Percentiles rank a stretch among this genome's conserved stretches.
These are phyloP conservation scores for Hymenoscyphus repandus DNA, from an alignment of 2,329 filamentous ascomycete species.

Conservation along the genomic window DNA sequence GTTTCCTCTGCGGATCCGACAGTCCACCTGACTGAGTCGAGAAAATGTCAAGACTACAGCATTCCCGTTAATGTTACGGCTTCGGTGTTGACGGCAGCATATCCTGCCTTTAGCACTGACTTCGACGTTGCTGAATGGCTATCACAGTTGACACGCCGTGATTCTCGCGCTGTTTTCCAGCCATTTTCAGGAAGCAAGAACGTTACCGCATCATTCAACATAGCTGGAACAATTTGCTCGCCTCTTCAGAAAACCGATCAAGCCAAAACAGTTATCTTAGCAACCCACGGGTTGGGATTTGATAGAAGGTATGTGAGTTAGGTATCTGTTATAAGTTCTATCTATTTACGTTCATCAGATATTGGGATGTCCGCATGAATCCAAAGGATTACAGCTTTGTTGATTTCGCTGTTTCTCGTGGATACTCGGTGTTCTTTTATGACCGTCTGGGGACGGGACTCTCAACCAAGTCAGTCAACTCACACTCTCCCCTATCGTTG, in stretches of 20 bases:
- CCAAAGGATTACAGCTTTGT: slow-evolving; percentile 32
- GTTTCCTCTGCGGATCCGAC: background rate
- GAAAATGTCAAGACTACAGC: slow-evolving; percentile 4
- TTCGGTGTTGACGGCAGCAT: background rate
- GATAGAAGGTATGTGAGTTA: slow-evolving; percentile 28
- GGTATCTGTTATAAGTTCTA: slow-evolving; percentile 17
- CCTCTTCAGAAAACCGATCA: background rate
- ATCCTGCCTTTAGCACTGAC: slow-evolving; percentile 2
- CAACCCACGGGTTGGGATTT: slow-evolving; percentile 30
- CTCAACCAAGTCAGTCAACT: slow-evolving; percentile 24
- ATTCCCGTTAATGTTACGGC: slow-evolving; percentile 2
- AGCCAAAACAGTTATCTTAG: slow-evolving; percentile 28
- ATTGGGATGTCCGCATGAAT: slow-evolving; percentile 30
- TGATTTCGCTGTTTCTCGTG: slow-evolving; percentile 27
- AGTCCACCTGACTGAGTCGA: background rate
- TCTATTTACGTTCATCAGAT: slow-evolving; percentile 14
- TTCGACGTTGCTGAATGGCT: slow-evolving; percentile 10
- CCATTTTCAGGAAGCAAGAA: slow-evolving; percentile 3
- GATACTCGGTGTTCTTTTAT: slow-evolving; percentile 34
- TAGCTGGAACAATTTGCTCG: slow-evolving; percentile 1
- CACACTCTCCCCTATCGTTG: background rate
- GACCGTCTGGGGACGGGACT: slow-evolving; percentile 33
- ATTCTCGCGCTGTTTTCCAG: background rate
- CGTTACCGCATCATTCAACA: slow-evolving; percentile 1
- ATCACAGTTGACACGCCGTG: background rate